Percentiles rank a stretch among this genome's conserved stretches.
Evolutionary conservation across 2,329 filamentous ascomycete species (phyloP).

Genomic region (Seiridium unicorne): DNA sequence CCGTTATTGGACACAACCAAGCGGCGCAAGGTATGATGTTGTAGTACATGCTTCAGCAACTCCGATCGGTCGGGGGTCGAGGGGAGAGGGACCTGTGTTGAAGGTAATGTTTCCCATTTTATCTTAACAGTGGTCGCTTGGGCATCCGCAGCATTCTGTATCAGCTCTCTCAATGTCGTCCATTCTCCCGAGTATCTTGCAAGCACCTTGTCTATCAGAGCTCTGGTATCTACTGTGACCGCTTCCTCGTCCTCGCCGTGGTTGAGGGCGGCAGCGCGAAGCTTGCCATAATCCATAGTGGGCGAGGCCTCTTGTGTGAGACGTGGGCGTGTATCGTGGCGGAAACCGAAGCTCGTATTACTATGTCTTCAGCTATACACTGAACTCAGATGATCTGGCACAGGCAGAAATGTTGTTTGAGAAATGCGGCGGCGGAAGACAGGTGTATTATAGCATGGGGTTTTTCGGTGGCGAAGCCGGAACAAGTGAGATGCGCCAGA

Average conservation of each 20-base stretch:
- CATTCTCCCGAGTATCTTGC: slow-evolving; percentile 96
- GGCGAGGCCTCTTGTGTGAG: not conserved
- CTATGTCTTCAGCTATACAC: no score
- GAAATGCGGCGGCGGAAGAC: no score
- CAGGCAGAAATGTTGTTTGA: no score
- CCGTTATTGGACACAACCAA: slow-evolving; percentile 94
- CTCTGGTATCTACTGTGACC: slow-evolving; percentile 95
- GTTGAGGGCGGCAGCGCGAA: slow-evolving; percentile 83
- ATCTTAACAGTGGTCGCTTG: slow-evolving; percentile 86
- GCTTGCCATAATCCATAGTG: slow-evolving; percentile 68
- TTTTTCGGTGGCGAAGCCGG: no score
- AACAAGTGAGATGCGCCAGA: no score
- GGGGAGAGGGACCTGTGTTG: slow-evolving; percentile 71
- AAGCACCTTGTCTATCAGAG: slow-evolving; percentile 95
- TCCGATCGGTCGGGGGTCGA: slow-evolving; percentile 64
- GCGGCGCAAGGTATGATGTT: slow-evolving; percentile 81
- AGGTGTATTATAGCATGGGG: no score
- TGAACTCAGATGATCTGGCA: no score
- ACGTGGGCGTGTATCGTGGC: not conserved
- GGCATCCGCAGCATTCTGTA: slow-evolving; percentile 98
- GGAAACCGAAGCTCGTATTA: not conserved
- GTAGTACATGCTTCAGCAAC: slow-evolving; percentile 76
- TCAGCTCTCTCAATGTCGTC: slow-evolving; percentile 84
- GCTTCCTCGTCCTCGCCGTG: slow-evolving; percentile 92
- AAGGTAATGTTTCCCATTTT: slow-evolving; percentile 88